phyloP scores from a whole-genome alignment of 305 asterid genomes.

The Fraxinus ornus region DNA sequence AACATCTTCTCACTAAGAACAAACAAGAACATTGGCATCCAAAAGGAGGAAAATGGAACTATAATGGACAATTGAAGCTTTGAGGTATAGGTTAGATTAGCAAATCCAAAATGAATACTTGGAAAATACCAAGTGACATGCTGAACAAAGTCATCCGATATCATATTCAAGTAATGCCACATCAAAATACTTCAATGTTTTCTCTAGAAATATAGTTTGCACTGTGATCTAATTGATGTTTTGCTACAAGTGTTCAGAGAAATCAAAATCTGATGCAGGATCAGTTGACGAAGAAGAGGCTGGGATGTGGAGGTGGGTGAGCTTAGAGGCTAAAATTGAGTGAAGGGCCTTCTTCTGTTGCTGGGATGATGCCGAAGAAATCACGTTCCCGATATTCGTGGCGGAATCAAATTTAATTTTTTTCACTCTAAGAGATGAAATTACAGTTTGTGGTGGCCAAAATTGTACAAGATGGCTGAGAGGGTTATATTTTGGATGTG shows the following conservation, averaged over 20 bases:
- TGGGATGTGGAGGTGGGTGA: conserved; percentile 69
- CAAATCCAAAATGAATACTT: background rate
- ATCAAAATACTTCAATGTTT: background rate
- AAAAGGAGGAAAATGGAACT: background rate
- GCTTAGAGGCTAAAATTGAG: conserved; percentile 54
- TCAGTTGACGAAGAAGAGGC: conserved; percentile 37
- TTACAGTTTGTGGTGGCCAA: background rate
- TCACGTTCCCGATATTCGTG: conserved; percentile 7
- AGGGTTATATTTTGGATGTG: background rate
- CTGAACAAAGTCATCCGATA: background rate
- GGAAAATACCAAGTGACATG: background rate
- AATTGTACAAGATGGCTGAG: background rate
- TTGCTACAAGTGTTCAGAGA: conserved; percentile 43
- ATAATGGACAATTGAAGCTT: conserved; percentile 8
- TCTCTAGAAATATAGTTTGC: background rate
- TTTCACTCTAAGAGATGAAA: background rate
- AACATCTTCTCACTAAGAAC: conserved; percentile 1
- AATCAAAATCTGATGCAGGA: conserved; percentile 61
- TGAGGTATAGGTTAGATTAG: background rate
- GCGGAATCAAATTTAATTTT: background rate
- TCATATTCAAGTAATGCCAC: background rate
- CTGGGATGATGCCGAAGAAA: conserved; percentile 27
- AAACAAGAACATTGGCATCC: background rate
- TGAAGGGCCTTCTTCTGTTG: conserved; percentile 49
- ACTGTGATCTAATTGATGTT: background rate